Evolutionary conservation across 2,329 filamentous ascomycete species (phyloP).

Genomic region (Trichoderma simmonsii): DNA sequence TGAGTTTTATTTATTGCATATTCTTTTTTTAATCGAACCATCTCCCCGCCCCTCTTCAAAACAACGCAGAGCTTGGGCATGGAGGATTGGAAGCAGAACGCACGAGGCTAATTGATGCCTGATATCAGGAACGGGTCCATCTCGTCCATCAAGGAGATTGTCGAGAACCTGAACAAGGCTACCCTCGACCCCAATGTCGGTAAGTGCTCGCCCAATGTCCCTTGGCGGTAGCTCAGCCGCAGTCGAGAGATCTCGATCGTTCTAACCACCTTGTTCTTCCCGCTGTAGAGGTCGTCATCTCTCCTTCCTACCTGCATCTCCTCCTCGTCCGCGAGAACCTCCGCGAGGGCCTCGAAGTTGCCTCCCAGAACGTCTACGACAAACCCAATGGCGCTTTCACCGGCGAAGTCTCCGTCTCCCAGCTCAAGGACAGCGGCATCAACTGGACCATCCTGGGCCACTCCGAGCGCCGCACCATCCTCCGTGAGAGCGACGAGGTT

Average conservation of each 20-base stretch:
- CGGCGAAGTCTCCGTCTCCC: slow-evolving; percentile 88
- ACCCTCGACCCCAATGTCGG: slow-evolving; percentile 72
- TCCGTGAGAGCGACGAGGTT: slow-evolving; percentile 80
- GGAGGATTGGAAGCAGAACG: not conserved
- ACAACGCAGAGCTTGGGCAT: slow-evolving; percentile 27
- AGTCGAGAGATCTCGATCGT: not conserved
- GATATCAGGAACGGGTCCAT: slow-evolving; percentile 83
- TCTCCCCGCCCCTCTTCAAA: slow-evolving; percentile 25
- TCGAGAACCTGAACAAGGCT: slow-evolving; percentile 83
- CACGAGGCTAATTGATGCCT: not conserved
- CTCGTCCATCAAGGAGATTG: slow-evolving; percentile 85
- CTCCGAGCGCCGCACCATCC: slow-evolving; percentile 88
- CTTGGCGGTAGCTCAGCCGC: not conserved
- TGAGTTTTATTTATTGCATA: slow-evolving; percentile 46
- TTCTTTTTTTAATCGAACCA: slow-evolving; percentile 23
- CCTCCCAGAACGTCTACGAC: slow-evolving; percentile 96
- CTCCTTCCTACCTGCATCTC: slow-evolving; percentile 88
- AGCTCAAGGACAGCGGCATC: slow-evolving; percentile 86
- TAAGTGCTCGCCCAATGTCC: slow-evolving; percentile 41
- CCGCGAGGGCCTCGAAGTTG: slow-evolving; percentile 73
- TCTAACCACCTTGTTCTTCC: not conserved
- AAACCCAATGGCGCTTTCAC: slow-evolving; percentile 97
- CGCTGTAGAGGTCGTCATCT: slow-evolving; percentile 81
- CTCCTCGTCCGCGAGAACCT: slow-evolving; percentile 78
- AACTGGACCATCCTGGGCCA: slow-evolving; percentile 91